Evolutionary conservation across 805 yeast species (phyloP).

Genomic region (Candida silvatica): DNA sequence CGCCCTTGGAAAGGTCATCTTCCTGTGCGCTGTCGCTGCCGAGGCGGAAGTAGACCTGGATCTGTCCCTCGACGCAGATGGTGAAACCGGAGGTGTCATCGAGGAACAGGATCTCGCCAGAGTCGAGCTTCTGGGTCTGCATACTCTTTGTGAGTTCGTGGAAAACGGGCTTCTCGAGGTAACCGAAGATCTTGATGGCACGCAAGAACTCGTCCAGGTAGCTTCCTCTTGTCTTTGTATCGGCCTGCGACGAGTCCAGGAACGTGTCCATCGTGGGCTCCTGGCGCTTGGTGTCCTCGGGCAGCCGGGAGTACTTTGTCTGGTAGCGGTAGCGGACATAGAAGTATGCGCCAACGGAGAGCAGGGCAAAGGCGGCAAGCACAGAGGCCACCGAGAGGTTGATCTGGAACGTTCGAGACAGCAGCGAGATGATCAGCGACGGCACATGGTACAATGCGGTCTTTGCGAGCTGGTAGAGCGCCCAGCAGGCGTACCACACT

Average conservation of each 20-base stretch:
- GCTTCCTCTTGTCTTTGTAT: conserved; percentile 37
- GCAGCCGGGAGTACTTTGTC: conserved; percentile 52
- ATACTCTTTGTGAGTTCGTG: conserved; percentile 87
- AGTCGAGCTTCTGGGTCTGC: conserved; percentile 76
- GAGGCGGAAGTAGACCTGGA: conserved; percentile 66
- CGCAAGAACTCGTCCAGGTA: conserved; percentile 83
- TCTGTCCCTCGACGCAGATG: conserved; percentile 85
- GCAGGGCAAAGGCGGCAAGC: conserved; percentile 22
- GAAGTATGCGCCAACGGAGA: conserved; percentile 31
- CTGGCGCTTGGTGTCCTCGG: conserved; percentile 34
- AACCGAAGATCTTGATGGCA: conserved; percentile 92
- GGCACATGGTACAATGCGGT: conserved; percentile 13
- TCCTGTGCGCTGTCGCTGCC: conserved; percentile 18
- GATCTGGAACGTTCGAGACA: conserved; percentile 39
- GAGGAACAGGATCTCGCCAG: conserved; percentile 67
- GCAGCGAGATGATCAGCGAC: conserved; percentile 15
- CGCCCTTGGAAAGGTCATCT: conserved; percentile 8
- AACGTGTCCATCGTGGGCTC: conserved; percentile 40
- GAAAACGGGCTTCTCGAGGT: conserved; percentile 81
- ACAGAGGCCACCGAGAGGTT: conserved; percentile 44
- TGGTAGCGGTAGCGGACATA: conserved; percentile 55
- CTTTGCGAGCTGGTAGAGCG: conserved; percentile 9
- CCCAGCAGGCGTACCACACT: conserved; percentile 14
- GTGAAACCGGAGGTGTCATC: conserved; percentile 72
- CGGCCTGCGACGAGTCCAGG: conserved; percentile 26